Evolutionary conservation across 2,329 filamentous ascomycete genomes (phyloP).

Genomic region (Orbilia oligospora): DNA sequence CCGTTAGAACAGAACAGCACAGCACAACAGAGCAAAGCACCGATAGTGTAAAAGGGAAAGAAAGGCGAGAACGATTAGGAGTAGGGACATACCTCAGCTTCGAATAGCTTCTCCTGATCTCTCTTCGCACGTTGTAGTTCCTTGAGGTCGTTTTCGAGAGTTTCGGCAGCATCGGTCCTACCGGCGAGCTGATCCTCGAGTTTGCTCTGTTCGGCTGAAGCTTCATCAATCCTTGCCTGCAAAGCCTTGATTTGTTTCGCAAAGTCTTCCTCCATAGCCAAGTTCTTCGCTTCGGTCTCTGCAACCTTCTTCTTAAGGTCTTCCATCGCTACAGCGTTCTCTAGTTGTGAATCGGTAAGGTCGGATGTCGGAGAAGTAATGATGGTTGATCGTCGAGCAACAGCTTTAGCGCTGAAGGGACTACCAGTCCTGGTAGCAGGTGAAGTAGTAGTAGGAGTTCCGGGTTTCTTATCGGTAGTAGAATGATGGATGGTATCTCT

Average conservation of each 20-base stretch:
- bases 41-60: background rate
- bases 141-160: conserved; percentile 85
- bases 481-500: conserved; percentile 29
- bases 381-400: conserved; percentile 61
- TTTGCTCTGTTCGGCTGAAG: conserved; percentile 83
- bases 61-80: conserved; percentile 11
- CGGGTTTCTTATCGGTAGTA: conserved; percentile 42
- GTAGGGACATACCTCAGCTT: conserved; percentile 82
- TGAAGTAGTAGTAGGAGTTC: conserved; percentile 49
- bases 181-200: conserved; percentile 91
- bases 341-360: conserved; percentile 62
- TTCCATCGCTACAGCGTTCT: conserved; percentile 63
- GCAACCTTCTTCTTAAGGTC: conserved; percentile 62
- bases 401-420: conserved; percentile 64
- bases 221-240: conserved; percentile 87
- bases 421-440: conserved; percentile 56
- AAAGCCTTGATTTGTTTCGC: conserved; percentile 88
- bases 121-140: conserved; percentile 86
- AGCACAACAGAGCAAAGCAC: background rate
- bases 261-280: conserved; percentile 79
- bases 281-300: conserved; percentile 76
- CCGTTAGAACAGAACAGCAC: conserved; percentile 47
- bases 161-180: conserved; percentile 84
- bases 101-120: conserved; percentile 93
- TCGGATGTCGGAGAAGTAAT: conserved; percentile 55